A percentile compares a stretch with the other conserved stretches of the same genome.
phyloP scores from a whole-genome alignment of 257 asterid species.

The Nicotiana knightiana region DNA sequence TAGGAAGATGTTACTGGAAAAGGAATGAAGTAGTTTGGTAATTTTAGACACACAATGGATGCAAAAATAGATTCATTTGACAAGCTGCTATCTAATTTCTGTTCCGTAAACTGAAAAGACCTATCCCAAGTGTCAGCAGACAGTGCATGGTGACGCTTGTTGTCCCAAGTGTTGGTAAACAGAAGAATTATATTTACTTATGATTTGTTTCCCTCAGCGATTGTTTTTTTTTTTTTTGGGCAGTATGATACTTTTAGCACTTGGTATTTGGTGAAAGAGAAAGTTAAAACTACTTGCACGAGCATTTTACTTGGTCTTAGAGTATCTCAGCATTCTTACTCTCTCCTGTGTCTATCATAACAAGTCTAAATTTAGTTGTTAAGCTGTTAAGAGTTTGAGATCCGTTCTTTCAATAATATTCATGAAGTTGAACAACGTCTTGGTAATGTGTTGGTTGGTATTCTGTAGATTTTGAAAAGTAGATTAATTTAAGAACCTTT shows the following conservation, averaged over 20 bases:
- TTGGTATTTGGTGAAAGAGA: not conserved
- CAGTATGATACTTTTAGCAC: not conserved
- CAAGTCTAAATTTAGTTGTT: not conserved
- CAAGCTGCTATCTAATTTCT: not conserved
- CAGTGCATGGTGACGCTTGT: not conserved
- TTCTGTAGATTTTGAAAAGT: not conserved
- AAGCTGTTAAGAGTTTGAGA: not conserved
- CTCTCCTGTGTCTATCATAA: not conserved
- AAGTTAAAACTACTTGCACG: not conserved
- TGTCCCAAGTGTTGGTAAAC: not conserved
- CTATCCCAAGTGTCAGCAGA: not conserved
- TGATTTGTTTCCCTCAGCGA: not conserved
- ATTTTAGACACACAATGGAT: not conserved
- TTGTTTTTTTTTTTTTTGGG: not conserved
- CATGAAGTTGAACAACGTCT: not conserved
- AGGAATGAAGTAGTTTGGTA: not conserved
- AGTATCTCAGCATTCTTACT: not conserved
- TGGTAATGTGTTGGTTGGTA: not conserved
- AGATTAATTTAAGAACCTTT: not conserved
- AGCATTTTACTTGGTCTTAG: not conserved
- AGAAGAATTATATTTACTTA: not conserved
- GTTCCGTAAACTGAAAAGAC: not conserved
- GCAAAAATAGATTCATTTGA: slow-evolving; percentile 4
- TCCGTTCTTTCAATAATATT: not conserved
- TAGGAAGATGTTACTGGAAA: not conserved